phyloP scores from a whole-genome alignment of 140 eudicot species.

The Erigeron philadelphicus region DNA sequence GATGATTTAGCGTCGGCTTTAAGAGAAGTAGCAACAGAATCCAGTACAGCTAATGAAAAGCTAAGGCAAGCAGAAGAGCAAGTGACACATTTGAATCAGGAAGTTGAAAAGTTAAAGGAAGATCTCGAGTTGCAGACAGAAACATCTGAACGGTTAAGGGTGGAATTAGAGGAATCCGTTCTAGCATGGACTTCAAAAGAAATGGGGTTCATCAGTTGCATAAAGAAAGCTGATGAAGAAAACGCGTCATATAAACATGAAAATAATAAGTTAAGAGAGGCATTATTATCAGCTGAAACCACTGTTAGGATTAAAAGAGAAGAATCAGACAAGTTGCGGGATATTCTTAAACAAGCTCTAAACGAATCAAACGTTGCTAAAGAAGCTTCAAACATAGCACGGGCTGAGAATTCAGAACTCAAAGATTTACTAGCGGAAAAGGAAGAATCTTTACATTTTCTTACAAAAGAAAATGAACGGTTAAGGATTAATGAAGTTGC shows the following conservation, averaged over 20 bases:
- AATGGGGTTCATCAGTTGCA: slow-evolving; percentile 63
- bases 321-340: slow-evolving; percentile 62
- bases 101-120: slow-evolving; percentile 38
- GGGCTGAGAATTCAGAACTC: slow-evolving; percentile 58
- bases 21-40: slow-evolving; percentile 62
- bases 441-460: slow-evolving; percentile 56
- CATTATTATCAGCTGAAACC: slow-evolving; percentile 42
- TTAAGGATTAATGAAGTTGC: slow-evolving; percentile 69
- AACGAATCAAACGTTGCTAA: slow-evolving; percentile 80
- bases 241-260: slow-evolving; percentile 41
- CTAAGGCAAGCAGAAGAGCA: slow-evolving; percentile 30
- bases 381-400: slow-evolving; percentile 68
- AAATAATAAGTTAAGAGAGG: slow-evolving; percentile 35
- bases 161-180: slow-evolving; percentile 62
- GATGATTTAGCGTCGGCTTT: slow-evolving; percentile 71
- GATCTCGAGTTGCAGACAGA: slow-evolving; percentile 50
- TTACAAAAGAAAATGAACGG: slow-evolving; percentile 58
- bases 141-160: slow-evolving; percentile 45
- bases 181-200: slow-evolving; percentile 78
- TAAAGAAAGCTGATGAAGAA: slow-evolving; percentile 65
- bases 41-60: slow-evolving; percentile 52
- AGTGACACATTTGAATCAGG: slow-evolving; percentile 39
- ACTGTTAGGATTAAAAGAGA: slow-evolving; percentile 42
- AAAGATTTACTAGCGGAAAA: slow-evolving; percentile 58
- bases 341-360: slow-evolving; percentile 69